Evolutionary conservation across 129 eudicot genomes (phyloP).

Genomic region (Lactuca sativa): DNA sequence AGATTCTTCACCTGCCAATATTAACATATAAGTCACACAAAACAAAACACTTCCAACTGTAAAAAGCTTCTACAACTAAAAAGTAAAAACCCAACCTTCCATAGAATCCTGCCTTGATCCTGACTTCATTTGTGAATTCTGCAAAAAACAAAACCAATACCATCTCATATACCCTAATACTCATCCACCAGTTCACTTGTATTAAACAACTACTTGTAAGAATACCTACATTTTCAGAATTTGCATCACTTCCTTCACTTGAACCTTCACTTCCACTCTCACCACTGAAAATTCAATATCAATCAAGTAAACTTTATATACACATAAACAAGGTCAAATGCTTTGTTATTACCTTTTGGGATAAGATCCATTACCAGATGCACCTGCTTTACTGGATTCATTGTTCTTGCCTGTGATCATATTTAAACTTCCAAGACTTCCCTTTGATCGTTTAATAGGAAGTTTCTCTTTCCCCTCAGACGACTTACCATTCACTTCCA

Average conservation of each 20-base stretch:
- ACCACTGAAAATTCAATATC: conserved; percentile 52
- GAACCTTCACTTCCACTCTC: conserved; percentile 93
- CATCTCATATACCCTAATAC: neutral
- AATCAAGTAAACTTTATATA: neutral
- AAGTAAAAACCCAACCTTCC: conserved; percentile 57
- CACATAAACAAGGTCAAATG: neutral
- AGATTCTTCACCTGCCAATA: conserved; percentile 55
- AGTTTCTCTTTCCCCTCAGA: conserved; percentile 86
- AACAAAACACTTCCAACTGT: no score
- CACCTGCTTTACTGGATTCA: conserved; percentile 66
- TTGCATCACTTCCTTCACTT: conserved; percentile 88
- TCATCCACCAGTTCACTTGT: neutral
- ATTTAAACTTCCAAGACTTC: conserved; percentile 89
- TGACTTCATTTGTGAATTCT: conserved; percentile 77
- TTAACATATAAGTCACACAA: no score
- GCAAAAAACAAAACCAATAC: conserved; percentile 8
- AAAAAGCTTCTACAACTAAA: neutral
- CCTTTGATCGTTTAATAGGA: conserved; percentile 90
- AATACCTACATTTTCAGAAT: conserved; percentile 81
- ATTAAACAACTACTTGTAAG: conserved; percentile 12
- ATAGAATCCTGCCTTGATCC: conserved; percentile 66
- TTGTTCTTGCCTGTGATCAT: conserved; percentile 77
- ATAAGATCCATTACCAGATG: conserved; percentile 70
- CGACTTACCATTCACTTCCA: conserved; percentile 64
- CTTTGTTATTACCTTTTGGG: conserved; percentile 67